A percentile compares a stretch with the other conserved stretches of the same genome.
Evolutionary conservation across 169 alveolate species (phyloP).

Genomic region (Eimeria falciformis): DNA sequence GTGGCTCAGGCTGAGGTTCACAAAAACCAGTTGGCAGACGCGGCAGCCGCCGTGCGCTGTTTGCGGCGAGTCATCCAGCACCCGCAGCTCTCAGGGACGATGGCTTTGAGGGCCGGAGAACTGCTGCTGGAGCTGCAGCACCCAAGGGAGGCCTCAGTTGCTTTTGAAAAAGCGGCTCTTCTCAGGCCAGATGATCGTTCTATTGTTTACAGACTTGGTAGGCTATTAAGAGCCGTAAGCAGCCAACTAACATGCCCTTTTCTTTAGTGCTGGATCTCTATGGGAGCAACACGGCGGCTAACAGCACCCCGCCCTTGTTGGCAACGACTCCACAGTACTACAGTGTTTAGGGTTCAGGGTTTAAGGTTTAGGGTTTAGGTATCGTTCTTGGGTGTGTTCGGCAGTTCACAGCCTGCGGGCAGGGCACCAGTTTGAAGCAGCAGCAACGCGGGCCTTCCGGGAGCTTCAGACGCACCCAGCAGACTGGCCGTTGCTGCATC

Average conservation of each 20-base stretch:
- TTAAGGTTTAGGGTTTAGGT: not conserved
- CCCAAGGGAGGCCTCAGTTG: not conserved
- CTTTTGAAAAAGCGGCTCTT: not conserved
- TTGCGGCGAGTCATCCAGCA: conserved; percentile 2
- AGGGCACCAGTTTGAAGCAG: not conserved
- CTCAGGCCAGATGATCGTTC: not conserved
- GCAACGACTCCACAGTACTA: too few species aligned
- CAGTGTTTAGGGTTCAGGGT: conserved; percentile 1
- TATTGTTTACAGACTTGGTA: not conserved
- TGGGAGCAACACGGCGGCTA: not conserved
- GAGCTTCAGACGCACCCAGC: not conserved
- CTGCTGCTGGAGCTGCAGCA: conserved; percentile 46
- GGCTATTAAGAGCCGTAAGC: not conserved
- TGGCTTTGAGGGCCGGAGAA: conserved; percentile 6
- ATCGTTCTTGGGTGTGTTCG: not conserved
- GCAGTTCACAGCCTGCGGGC: conserved; percentile 32
- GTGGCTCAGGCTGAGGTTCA: conserved; percentile 23
- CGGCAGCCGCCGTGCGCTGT: conserved; percentile 43
- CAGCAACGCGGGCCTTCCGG: not conserved
- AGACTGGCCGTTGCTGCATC: conserved; percentile 39
- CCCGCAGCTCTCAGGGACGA: conserved; percentile 6
- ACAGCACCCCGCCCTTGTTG: not conserved
- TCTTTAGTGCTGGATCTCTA: too few species aligned
- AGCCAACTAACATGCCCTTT: not conserved
- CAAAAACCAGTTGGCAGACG: not conserved